Percentiles rank a stretch among this genome's conserved stretches.
These are phyloP conservation scores for Monosporascus cannonballus DNA, from an alignment of 2,329 filamentous ascomycete genomes.

Conservation along the genomic window DNA sequence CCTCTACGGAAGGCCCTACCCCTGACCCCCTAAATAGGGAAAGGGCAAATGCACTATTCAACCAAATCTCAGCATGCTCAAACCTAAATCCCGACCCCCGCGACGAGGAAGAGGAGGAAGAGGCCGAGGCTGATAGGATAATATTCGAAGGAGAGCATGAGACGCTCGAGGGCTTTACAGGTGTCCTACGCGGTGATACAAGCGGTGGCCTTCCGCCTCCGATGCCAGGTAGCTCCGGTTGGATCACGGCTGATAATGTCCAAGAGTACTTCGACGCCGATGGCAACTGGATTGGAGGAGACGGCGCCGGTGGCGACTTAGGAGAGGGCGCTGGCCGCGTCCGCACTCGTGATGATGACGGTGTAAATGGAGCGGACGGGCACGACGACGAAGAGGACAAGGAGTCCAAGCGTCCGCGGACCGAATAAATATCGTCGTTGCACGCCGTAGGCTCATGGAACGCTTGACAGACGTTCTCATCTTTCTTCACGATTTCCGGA, in stretches of 20 bases:
- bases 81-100: slow-evolving; percentile 68
- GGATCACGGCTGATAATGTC: slow-evolving; percentile 91
- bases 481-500: too few species aligned
- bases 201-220: slow-evolving; percentile 55
- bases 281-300: slow-evolving; percentile 66
- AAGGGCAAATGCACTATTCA: slow-evolving; percentile 49
- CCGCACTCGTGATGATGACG: slow-evolving; percentile 47
- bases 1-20: slow-evolving; percentile 19
- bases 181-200: slow-evolving; percentile 42
- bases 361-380: slow-evolving; percentile 39
- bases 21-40: slow-evolving; percentile 22
- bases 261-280: slow-evolving; percentile 75
- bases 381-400: slow-evolving; percentile 31
- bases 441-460: too few species aligned
- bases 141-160: slow-evolving; percentile 53
- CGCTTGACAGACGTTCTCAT: too few species aligned
- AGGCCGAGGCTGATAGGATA: slow-evolving; percentile 42
- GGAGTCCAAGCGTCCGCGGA: slow-evolving; percentile 26
- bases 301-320: slow-evolving; percentile 41
- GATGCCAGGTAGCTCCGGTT: slow-evolving; percentile 68
- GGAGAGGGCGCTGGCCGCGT: slow-evolving; percentile 60
- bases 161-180: slow-evolving; percentile 50
- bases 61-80: slow-evolving; percentile 67
- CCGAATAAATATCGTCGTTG: slow-evolving; percentile 16
- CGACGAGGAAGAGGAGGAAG: slow-evolving; percentile 50